Evolutionary conservation across 2,329 filamentous ascomycete genomes (phyloP).

Genomic region (Juglanconis oblonga): DNA sequence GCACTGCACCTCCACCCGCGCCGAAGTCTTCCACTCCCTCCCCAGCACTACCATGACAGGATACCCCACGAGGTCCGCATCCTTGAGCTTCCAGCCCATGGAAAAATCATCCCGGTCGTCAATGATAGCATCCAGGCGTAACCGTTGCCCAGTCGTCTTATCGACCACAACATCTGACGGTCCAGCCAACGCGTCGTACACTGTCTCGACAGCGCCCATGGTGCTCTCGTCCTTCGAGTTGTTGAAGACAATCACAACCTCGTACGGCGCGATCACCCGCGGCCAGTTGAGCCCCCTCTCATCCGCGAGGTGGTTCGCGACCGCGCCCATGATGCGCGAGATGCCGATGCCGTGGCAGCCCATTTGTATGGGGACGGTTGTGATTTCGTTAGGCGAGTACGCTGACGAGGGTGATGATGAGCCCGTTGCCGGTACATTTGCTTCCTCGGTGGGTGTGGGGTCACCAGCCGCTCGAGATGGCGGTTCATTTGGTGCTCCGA

Average conservation of each 20-base stretch:
- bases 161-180: constrained; percentile 12
- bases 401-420: constrained; percentile 6
- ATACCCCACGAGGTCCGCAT: constrained; percentile 87
- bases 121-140: constrained; percentile 60
- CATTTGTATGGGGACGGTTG: constrained; percentile 70
- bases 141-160: neutral
- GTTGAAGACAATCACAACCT: constrained; percentile 62
- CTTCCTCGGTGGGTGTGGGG: neutral
- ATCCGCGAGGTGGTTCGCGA: constrained; percentile 74
- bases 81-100: constrained; percentile 81
- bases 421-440: constrained; percentile 14
- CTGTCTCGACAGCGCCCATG: constrained; percentile 45
- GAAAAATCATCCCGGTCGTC: constrained; percentile 65
- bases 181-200: constrained; percentile 60
- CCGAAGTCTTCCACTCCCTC: constrained; percentile 58
- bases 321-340: constrained; percentile 82
- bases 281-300: constrained; percentile 83
- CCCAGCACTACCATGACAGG: constrained; percentile 81
- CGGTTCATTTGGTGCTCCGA: constrained; percentile 7
- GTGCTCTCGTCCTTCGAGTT: constrained; percentile 34
- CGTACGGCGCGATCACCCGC: constrained; percentile 78
- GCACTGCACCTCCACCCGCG: constrained; percentile 75
- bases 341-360: constrained; percentile 95
- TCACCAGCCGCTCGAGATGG: neutral
- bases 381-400: constrained; percentile 22